These are phyloP conservation scores for Trypanosoma avium DNA, from an alignment of 208 protist species.

Conservation along the genomic window DNA sequence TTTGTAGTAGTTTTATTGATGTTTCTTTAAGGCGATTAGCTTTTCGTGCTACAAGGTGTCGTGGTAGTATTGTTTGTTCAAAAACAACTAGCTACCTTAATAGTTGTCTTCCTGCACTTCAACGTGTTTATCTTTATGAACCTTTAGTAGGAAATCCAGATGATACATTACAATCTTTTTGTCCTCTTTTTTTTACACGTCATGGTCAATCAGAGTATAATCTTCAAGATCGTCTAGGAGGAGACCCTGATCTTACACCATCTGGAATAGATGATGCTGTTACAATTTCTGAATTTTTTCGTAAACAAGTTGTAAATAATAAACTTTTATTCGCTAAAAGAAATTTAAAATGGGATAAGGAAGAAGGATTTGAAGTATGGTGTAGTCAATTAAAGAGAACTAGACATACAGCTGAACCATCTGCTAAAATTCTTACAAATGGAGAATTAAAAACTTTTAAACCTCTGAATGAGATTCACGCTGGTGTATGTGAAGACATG, in stretches of 20 bases:
- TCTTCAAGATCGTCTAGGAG: slow-evolving; percentile 78
- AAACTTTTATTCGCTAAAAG: slow-evolving; percentile 39
- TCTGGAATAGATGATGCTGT: slow-evolving; percentile 51
- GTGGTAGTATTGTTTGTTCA: slow-evolving; percentile 68
- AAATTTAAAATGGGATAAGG: slow-evolving; percentile 34
- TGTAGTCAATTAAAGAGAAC: slow-evolving; percentile 76
- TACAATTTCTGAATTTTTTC: slow-evolving; percentile 63
- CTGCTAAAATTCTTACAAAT: slow-evolving; percentile 41
- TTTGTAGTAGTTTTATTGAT: slow-evolving; percentile 38
- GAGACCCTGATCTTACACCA: slow-evolving; percentile 69
- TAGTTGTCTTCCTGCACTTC: slow-evolving; percentile 44
- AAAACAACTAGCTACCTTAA: slow-evolving; percentile 60
- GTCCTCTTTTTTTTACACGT: slow-evolving; percentile 76
- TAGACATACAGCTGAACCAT: slow-evolving; percentile 57
- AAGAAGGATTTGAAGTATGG: slow-evolving; percentile 75
- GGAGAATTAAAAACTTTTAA: slow-evolving; percentile 46
- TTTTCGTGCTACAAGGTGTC: slow-evolving; percentile 44
- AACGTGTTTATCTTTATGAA: slow-evolving; percentile 52
- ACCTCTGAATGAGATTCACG: slow-evolving; percentile 86
- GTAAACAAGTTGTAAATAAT: slow-evolving; percentile 49
- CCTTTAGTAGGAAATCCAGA: slow-evolving; percentile 34
- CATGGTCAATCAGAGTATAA: slow-evolving; percentile 88
- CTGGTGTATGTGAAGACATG: slow-evolving; percentile 86
- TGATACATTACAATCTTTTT: slow-evolving; percentile 54
- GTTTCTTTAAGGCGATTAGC: slow-evolving; percentile 47